Evolutionary conservation across 306 rosid species (phyloP).

Genomic region (Arachis stenosperma): DNA sequence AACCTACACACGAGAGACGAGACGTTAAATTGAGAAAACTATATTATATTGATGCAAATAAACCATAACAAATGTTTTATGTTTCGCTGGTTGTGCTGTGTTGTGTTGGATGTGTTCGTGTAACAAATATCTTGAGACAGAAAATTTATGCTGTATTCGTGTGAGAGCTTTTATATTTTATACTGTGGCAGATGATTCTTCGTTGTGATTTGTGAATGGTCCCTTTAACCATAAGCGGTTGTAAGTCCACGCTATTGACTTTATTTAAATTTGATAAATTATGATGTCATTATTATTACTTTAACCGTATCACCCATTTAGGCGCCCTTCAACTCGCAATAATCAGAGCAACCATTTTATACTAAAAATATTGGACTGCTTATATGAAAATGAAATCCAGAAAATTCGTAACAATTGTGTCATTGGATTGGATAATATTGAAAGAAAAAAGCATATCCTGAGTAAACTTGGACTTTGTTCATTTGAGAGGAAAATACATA

Average conservation of each 20-base stretch:
- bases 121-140: constrained; percentile 23
- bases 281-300: neutral
- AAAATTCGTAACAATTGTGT: neutral
- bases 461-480: neutral
- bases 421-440: neutral
- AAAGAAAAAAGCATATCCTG: neutral
- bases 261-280: neutral
- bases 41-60: neutral
- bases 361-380: neutral
- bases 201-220: neutral
- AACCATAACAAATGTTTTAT: neutral
- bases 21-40: neutral
- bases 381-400: neutral
- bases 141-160: neutral
- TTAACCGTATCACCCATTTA: neutral
- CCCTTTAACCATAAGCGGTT: constrained; percentile 17
- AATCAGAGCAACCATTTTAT: neutral
- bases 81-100: neutral
- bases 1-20: neutral
- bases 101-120: neutral
- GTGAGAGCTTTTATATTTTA: constrained; percentile 1
- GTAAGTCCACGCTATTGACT: neutral
- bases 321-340: neutral
- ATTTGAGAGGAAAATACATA: constrained; percentile 15
- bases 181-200: constrained; percentile 5